A percentile compares a stretch with the other conserved stretches of the same genome.
These are phyloP conservation scores for Amylocarpus encephaloides DNA, from an alignment of 2,329 filamentous ascomycete species.

Conservation along the genomic window DNA sequence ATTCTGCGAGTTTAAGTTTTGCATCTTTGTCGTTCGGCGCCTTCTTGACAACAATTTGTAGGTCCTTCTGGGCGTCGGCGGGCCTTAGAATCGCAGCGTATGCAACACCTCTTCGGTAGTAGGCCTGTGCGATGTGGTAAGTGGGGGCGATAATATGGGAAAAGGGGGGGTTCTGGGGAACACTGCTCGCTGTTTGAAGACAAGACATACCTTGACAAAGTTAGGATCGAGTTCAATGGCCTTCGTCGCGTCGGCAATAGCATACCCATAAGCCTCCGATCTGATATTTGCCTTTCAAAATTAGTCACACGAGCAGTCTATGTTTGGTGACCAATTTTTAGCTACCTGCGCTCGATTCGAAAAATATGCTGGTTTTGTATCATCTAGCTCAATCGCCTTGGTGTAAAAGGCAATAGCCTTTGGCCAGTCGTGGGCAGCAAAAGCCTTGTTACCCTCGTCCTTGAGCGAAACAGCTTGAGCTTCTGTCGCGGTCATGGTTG, in stretches of 20 bases:
- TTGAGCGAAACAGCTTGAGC: conserved; percentile 79
- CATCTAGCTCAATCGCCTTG: conserved; percentile 78
- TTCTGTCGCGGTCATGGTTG: conserved; percentile 27
- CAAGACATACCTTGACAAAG: conserved; percentile 69
- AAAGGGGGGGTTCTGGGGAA: not conserved
- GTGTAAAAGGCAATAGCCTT: conserved; percentile 76
- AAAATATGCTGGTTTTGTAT: conserved; percentile 81
- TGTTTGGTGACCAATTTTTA: conserved; percentile 20
- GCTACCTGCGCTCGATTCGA: conserved; percentile 88
- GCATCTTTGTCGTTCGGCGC: conserved; percentile 86
- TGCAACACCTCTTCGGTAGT: conserved; percentile 87
- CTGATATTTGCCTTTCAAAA: conserved; percentile 79
- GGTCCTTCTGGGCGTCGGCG: conserved; percentile 83
- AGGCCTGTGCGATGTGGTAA: conserved; percentile 54
- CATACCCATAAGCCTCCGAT: conserved; percentile 89
- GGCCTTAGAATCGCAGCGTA: conserved; percentile 87
- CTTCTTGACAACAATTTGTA: conserved; percentile 82
- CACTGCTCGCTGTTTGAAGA: not conserved
- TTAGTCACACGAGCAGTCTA: conserved; percentile 43
- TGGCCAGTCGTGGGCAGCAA: conserved; percentile 80
- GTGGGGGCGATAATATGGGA: not conserved
- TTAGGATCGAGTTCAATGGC: conserved; percentile 83
- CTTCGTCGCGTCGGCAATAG: conserved; percentile 82
- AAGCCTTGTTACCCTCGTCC: conserved; percentile 90
- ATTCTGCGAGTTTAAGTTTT: conserved; percentile 83